These are phyloP conservation scores for Suillus subluteus DNA, from an alignment of 768 basidiomycete species.

Conservation along the genomic window DNA sequence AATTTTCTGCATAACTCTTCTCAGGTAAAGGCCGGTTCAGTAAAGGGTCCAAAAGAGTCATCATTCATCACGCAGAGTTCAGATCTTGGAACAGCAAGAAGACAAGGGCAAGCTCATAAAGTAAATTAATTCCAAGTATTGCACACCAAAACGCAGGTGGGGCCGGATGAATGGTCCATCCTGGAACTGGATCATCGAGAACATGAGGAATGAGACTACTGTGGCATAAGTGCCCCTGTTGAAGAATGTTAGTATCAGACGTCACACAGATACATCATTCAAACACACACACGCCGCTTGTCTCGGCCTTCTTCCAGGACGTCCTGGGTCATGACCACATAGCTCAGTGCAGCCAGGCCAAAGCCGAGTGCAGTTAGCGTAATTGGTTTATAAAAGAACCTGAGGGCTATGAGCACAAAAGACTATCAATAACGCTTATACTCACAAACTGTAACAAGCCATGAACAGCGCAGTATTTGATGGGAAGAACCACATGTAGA, in stretches of 20 bases:
- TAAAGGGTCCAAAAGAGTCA: conserved; percentile 74
- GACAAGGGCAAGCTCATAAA: conserved; percentile 82
- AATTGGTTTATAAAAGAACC: conserved; percentile 86
- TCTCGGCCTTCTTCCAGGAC: conserved; percentile 84
- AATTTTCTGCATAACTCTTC: conserved; percentile 86
- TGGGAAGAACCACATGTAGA: too few relatives aligned
- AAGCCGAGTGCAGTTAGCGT: conserved; percentile 74
- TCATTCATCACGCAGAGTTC: conserved; percentile 73
- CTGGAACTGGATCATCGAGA: conserved; percentile 87
- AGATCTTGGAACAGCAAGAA: conserved; percentile 89
- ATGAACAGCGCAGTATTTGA: too few relatives aligned
- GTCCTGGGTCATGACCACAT: conserved; percentile 82
- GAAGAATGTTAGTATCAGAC: conserved; percentile 8
- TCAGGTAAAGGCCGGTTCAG: conserved; percentile 78
- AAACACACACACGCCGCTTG: conserved; percentile 75
- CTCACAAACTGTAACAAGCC: too few relatives aligned
- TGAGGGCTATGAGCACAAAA: conserved; percentile 32
- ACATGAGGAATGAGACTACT: conserved; percentile 72
- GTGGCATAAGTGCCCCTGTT: conserved; percentile 77
- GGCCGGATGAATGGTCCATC: conserved; percentile 90
- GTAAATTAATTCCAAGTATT: conserved; percentile 77
- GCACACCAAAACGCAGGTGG: conserved; percentile 87
- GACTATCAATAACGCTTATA: not conserved
- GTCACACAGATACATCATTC: not conserved
- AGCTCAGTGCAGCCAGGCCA: conserved; percentile 71